phyloP scores from a whole-genome alignment of 257 asterid species.

The Solanum medicagineum region DNA sequence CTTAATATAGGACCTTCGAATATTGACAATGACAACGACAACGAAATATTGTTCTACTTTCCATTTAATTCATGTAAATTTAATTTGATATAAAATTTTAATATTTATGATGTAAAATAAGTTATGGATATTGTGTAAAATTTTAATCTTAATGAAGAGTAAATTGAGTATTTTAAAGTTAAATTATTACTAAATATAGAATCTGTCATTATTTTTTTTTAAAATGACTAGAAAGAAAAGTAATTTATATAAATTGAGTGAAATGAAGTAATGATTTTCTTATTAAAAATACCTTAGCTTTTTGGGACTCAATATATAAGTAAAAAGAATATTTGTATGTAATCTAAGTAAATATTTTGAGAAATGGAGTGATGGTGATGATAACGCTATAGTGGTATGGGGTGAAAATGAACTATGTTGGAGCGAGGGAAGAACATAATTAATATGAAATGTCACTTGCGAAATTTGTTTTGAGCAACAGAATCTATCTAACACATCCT shows the following conservation, averaged over 20 bases:
- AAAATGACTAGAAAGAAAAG: neutral
- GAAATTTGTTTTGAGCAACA: neutral
- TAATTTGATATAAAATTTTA: neutral
- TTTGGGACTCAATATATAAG: neutral
- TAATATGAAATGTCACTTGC: neutral
- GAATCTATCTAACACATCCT: too few species aligned
- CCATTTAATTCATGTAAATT: neutral
- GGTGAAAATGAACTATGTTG: neutral
- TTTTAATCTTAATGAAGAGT: too few species aligned
- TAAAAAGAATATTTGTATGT: neutral
- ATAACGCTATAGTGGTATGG: too few species aligned
- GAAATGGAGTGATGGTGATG: too few species aligned
- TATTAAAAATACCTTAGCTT: too few species aligned
- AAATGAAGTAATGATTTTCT: too few species aligned
- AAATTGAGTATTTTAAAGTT: neutral
- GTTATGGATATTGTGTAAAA: too few species aligned
- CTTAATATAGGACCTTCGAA: neutral
- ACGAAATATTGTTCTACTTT: neutral
- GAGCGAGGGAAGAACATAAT: neutral
- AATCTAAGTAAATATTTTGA: too few species aligned
- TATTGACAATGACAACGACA: neutral
- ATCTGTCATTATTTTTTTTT: neutral
- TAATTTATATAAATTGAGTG: neutral
- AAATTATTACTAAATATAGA: too few species aligned
- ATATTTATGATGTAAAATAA: neutral